Evolutionary conservation across 2,329 filamentous ascomycete species (phyloP).

Genomic region (Arachnopeziza araneosa): DNA sequence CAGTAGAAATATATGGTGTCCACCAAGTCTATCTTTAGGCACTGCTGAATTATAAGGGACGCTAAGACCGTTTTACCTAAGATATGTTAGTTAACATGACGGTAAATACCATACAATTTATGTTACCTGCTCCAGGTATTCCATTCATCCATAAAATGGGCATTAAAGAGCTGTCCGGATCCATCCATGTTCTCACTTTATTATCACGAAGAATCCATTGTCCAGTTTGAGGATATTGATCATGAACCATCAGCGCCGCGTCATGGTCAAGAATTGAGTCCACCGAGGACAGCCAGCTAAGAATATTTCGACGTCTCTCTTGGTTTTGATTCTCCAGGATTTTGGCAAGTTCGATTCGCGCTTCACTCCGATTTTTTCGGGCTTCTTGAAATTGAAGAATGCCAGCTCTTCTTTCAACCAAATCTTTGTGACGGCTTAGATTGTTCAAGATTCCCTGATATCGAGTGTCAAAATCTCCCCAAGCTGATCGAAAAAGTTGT

Average conservation of each 20-base stretch:
- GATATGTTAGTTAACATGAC: not conserved
- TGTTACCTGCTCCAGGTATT: constrained; percentile 35
- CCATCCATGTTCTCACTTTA: constrained; percentile 13
- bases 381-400: constrained; percentile 26
- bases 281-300: constrained; percentile 20
- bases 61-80: constrained; percentile 36
- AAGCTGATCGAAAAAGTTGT: constrained; percentile 30
- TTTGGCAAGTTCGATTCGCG: constrained; percentile 15
- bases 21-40: constrained; percentile 7
- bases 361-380: constrained; percentile 16
- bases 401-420: constrained; percentile 30
- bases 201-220: constrained; percentile 29
- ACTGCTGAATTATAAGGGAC: constrained; percentile 34
- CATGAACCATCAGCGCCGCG: constrained; percentile 9
- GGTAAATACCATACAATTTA: not conserved
- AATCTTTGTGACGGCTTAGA: constrained; percentile 24
- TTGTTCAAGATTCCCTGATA: constrained; percentile 29
- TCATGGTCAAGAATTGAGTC: constrained; percentile 22
- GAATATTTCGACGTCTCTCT: constrained; percentile 11
- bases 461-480: constrained; percentile 28
- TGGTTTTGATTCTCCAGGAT: constrained; percentile 15
- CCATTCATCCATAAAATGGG: constrained; percentile 36
- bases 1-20: constrained; percentile 36
- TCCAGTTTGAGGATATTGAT: constrained; percentile 22
- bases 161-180: constrained; percentile 11